Conservation (phyloP, 192 early-diverging fungal species). For the Coemansia sp. region DNA sequence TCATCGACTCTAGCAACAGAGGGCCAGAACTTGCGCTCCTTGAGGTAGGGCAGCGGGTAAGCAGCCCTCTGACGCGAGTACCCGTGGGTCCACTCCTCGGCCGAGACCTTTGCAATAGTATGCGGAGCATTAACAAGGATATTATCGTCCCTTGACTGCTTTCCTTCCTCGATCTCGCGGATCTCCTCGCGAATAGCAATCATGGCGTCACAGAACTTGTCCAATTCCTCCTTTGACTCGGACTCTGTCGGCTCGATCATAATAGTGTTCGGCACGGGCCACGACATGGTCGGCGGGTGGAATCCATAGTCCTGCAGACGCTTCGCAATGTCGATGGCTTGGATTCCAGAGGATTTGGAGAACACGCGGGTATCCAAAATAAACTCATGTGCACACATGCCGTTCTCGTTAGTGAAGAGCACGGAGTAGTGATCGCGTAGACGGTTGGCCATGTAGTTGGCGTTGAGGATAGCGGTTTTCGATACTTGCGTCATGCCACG, state of each 20-base stretch:
- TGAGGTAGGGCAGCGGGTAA: constrained; percentile 81
- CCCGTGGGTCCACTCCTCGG: constrained; percentile 82
- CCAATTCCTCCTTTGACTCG: constrained; percentile 89
- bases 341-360: constrained; percentile 69
- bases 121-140: constrained; percentile 90
- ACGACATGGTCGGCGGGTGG: constrained; percentile 99
- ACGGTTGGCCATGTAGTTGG: constrained; percentile 97
- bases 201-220: constrained; percentile 98
- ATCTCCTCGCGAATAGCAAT: constrained; percentile 95
- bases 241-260: constrained; percentile 99
- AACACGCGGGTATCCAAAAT: constrained; percentile 97
- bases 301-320: constrained; percentile 98
- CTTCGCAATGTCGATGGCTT: constrained; percentile 98
- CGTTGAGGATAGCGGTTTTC: constrained; percentile 90
- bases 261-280: constrained; percentile 97
- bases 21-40: constrained; percentile 97
- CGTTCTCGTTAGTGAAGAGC: constrained; percentile 89
- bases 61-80: constrained; percentile 90
- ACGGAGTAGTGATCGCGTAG: constrained; percentile 91
- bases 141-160: constrained; percentile 84
- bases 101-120: constrained; percentile 72
- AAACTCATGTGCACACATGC: constrained; percentile 99
- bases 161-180: constrained; percentile 80
- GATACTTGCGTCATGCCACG: constrained; percentile 87
- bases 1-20: constrained; percentile 92